These are phyloP conservation scores for Verticillium alfalfae DNA, from an alignment of 2,329 filamentous ascomycete genomes.

Conservation along the genomic window DNA sequence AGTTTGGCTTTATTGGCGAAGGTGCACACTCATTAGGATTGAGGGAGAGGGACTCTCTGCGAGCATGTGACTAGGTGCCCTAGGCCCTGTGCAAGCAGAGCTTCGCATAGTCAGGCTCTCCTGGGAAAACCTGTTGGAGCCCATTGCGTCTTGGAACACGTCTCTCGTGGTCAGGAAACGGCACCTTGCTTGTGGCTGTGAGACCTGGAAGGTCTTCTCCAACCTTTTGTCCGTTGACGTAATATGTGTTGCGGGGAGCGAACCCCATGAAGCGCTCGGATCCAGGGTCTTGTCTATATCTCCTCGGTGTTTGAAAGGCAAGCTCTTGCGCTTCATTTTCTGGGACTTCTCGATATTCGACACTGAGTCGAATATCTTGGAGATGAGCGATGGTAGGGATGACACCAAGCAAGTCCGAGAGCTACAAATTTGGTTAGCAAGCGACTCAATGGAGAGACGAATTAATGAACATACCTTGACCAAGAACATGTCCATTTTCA, in stretches of 20 bases:
- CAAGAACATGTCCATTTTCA: conserved; percentile 59
- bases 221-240: conserved; percentile 48
- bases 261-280: conserved; percentile 45
- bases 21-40: conserved; percentile 41
- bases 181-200: conserved; percentile 43
- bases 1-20: conserved; percentile 36
- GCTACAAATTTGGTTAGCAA: conserved; percentile 26
- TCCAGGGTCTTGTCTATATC: conserved; percentile 57
- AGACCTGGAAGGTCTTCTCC: conserved; percentile 43
- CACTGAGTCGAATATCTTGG: conserved; percentile 45
- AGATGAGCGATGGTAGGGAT: conserved; percentile 55
- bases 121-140: conserved; percentile 43
- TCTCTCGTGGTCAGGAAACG: conserved; percentile 42
- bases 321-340: conserved; percentile 40
- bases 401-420: conserved; percentile 57
- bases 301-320: conserved; percentile 37
- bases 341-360: conserved; percentile 55
- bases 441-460: conserved; percentile 2
- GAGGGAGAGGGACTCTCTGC: conserved; percentile 29
- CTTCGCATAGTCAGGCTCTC: conserved; percentile 51
- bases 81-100: conserved; percentile 53
- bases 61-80: conserved; percentile 44
- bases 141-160: conserved; percentile 48
- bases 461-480: conserved; percentile 47
- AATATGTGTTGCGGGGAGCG: conserved; percentile 53